Evolutionary conservation across 2,329 filamentous ascomycete genomes (phyloP), one percentile per base, ranked within the genome.

Genomic region (Clarireedia monteithiana): DNA sequence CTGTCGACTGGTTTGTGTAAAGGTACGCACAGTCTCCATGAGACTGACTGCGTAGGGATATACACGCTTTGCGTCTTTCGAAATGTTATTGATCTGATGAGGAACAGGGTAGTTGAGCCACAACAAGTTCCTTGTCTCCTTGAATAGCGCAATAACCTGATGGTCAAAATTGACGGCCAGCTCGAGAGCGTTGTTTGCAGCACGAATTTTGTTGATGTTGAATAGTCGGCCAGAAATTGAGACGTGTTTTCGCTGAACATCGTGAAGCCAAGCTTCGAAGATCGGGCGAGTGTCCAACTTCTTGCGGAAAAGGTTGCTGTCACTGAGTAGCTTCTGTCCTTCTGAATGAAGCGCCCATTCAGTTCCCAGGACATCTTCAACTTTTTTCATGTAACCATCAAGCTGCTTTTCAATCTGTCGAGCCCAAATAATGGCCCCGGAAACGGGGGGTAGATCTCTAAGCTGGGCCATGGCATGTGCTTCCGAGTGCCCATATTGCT

Each of bases 381-480:
- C 92, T 71, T 96, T 96, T 69, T 91, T 89, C 91, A 99, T 96
- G 71, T 99, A 99, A 10, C 86, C 88, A 67, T 96, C 87, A 9
- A 99, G 82, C 71, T 99, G 94, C 38, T 90, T 85, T 74, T 99
- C 92, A 59, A 99, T 99, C 72, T 99, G 94, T 45, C 90, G 86
- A 24, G 92, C 92, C 88, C 94, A 97, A 53, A 99, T 95, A 63
- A 99, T 96, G 38, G 92, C 92, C 56, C 94, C 95, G 4, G 94
- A 95, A 0, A 99, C 91, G 0, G 95, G 94, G 0, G 94, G 94
- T 15, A 99, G 77, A 72, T 99, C 94, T 60, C 92, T 91, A 56
- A 99, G 79, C 71, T 97, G 92, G 2, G 94, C 91, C 95, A 99
- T 99, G 4, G 91, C 91, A 70, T 97, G 92, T 2, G 94, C 91